Percentiles rank a stretch among this genome's conserved stretches.
Conservation (phyloP, 768 basidiomycete species). For the Roridomyces roridus region DNA sequence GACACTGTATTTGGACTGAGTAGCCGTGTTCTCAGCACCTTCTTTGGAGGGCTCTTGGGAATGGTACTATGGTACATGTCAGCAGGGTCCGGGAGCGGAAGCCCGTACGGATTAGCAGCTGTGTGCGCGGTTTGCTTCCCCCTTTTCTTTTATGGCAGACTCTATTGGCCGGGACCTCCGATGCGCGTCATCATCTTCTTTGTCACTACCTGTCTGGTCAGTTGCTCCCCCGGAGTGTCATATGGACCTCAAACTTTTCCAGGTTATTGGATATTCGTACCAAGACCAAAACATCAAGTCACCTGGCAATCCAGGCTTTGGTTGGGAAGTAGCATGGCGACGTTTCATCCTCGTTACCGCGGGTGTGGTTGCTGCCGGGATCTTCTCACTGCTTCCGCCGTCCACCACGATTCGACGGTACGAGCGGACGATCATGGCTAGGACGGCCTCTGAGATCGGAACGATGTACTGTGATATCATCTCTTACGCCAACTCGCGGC, state of each 20-base stretch:
- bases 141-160: slow-evolving; percentile 68
- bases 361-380: slow-evolving; percentile 78
- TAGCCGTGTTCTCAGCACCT: slow-evolving; percentile 67
- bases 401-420: slow-evolving; percentile 76
- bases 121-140: slow-evolving; percentile 75
- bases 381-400: slow-evolving; percentile 79
- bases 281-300: slow-evolving; percentile 57
- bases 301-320: slow-evolving; percentile 62
- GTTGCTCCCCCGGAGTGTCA: slow-evolving; percentile 23
- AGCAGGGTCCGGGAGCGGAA: slow-evolving; percentile 62
- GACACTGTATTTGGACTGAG: slow-evolving; percentile 75
- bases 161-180: slow-evolving; percentile 77
- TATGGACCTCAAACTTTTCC: not conserved
- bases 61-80: slow-evolving; percentile 80
- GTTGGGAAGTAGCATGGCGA: slow-evolving; percentile 74
- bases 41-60: slow-evolving; percentile 67
- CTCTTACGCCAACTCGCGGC: slow-evolving; percentile 66
- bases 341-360: slow-evolving; percentile 73
- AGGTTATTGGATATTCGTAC: slow-evolving; percentile 81
- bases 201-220: slow-evolving; percentile 65
- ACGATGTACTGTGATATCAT: slow-evolving; percentile 78
- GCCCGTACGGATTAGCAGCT: slow-evolving; percentile 73
- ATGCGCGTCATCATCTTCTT: slow-evolving; percentile 77
- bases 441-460: slow-evolving; percentile 71
- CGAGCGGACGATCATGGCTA: slow-evolving; percentile 73